A percentile compares a stretch with the other conserved stretches of the same genome.
phyloP scores from a whole-genome alignment of 169 alveolate genomes.

The Plasmodium yoelii region DNA sequence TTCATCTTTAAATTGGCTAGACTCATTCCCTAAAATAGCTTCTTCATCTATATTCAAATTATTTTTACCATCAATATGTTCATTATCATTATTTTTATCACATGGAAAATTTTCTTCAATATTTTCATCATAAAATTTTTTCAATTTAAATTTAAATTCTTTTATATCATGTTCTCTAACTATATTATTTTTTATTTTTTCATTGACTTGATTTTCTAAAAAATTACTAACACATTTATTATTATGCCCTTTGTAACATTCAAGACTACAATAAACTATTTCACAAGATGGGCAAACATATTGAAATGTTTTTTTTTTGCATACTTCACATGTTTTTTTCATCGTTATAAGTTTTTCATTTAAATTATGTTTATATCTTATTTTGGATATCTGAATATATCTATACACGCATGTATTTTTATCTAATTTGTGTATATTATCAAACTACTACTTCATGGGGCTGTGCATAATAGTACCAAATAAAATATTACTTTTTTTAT shows the following conservation, averaged over 20 bases:
- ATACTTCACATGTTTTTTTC: conserved; percentile 73
- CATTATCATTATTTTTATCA: neutral
- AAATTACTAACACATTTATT: conserved; percentile 43
- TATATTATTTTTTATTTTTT: conserved; percentile 45
- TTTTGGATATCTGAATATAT: neutral
- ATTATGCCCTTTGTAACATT: conserved; percentile 58
- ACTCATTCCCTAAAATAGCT: neutral
- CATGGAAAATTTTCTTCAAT: neutral
- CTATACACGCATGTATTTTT: neutral
- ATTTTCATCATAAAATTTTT: conserved; percentile 35
- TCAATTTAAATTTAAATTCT: conserved; percentile 62
- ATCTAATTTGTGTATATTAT: too few relatives aligned
- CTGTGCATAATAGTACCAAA: too few relatives aligned
- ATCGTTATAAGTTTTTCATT: neutral
- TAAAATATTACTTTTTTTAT: too few relatives aligned
- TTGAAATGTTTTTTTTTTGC: conserved; percentile 50
- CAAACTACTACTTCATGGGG: too few relatives aligned
- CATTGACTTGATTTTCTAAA: conserved; percentile 55
- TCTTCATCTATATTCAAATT: neutral
- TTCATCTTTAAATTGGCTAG: neutral
- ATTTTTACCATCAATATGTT: neutral
- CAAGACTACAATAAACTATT: conserved; percentile 69
- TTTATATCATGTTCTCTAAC: conserved; percentile 41
- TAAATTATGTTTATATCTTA: neutral
- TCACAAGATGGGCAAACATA: conserved; percentile 76